Base-by-base conservation (phyloP, 192 early-diverging fungal genomes). In the Backusella mclennaniae region DNA sequence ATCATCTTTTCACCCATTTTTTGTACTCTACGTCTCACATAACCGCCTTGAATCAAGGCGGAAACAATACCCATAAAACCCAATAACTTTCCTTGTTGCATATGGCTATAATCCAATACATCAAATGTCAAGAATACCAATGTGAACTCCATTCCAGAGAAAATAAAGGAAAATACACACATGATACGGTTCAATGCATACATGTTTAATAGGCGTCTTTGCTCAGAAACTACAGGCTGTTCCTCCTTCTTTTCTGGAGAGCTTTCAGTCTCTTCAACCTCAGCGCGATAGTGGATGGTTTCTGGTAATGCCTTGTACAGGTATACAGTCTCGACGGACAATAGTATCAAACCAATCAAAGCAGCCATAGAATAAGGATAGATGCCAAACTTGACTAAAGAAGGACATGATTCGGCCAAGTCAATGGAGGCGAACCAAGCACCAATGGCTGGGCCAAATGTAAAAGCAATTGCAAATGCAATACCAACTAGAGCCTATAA, bases 61-160 rank as follows among this genome's bases (percentile, higher is more conserved):
- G 95, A 95, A 11, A 93, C 67, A 23, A 99, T 88, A 21, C 96
- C 98, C 35, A 98, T 93, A 75, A 90, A 94, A 1, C 92, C 96
- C 4, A 99, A 85, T 4, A 98, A 82, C 67, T 85, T 88, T 17
- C 98, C 98, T 84, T 99, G 97, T 77, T 94, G 91, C 81, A 90
- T 90, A 79, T 97, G 92, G 11, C 87, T 85, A 77, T 96, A 99
- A 35, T 88, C 82, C 72, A 97, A 96, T 33, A 94, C 84, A 84
- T 99, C 96, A 80, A 94, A 94, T 0, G 98, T 99, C 73, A 98
- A 83, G 81, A 99, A 99, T 2, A 96, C 95, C 67, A 99, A 87
- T 1, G 96, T 99, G 85, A 98, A 99, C 87, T 99, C 98, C 96
- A 99, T 97, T 1, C 98, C 97, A 3, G 95, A 94, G 77, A 98